phyloP scores from a whole-genome alignment of 768 basidiomycete genomes.

The Leccinellum luteum region DNA sequence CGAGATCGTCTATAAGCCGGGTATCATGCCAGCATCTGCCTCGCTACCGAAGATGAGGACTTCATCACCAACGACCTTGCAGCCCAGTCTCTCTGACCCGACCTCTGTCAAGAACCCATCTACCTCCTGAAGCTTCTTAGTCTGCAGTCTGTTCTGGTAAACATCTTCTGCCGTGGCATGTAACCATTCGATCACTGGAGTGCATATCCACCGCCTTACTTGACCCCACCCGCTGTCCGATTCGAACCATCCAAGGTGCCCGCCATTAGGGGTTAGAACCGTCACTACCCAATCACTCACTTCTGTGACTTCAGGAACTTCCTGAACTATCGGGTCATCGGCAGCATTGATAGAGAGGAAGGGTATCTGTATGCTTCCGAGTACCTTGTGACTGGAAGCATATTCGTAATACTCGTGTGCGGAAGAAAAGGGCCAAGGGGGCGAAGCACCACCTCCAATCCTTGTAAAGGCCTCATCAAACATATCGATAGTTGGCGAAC shows the following conservation, averaged over 20 bases:
- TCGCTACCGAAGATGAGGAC: constrained; percentile 52
- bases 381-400: constrained; percentile 58
- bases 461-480: constrained; percentile 67
- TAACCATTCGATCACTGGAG: constrained; percentile 73
- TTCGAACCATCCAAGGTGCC: constrained; percentile 86
- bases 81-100: constrained; percentile 55
- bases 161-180: constrained; percentile 54
- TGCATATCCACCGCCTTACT: constrained; percentile 59
- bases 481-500: constrained; percentile 50
- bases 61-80: constrained; percentile 53
- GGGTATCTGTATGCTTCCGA: constrained; percentile 63
- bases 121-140: constrained; percentile 41
- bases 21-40: constrained; percentile 53
- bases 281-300: constrained; percentile 56
- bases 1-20: constrained; percentile 48
- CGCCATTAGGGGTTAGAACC: constrained; percentile 61
- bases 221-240: constrained; percentile 34
- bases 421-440: constrained; percentile 47
- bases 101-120: constrained; percentile 64
- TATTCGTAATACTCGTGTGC: constrained; percentile 48
- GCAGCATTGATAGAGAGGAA: constrained; percentile 72
- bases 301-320: constrained; percentile 56
- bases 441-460: constrained; percentile 65
- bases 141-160: constrained; percentile 33
- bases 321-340: constrained; percentile 74